phyloP scores from a whole-genome alignment of 108 stramenopile species.

The Bacterosira constricta region DNA sequence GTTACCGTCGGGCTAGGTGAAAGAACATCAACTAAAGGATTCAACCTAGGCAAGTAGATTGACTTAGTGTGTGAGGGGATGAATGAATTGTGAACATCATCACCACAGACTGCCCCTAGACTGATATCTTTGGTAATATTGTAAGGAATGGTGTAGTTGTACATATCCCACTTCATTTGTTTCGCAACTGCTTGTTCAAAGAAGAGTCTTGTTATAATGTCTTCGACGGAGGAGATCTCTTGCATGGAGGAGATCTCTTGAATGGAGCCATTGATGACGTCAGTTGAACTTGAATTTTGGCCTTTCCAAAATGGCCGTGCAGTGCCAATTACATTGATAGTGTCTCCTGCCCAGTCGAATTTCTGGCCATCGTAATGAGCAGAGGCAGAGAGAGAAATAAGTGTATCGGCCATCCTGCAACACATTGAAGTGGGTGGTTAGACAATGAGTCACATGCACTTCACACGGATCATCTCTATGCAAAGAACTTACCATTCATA shows the following conservation, averaged over 20 bases:
- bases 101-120: not conserved
- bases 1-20: too few relatives aligned
- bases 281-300: constrained; percentile 4
- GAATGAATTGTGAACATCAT: not conserved
- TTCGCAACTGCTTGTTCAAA: constrained; percentile 12
- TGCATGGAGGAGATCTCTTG: not conserved
- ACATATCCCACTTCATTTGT: constrained; percentile 1
- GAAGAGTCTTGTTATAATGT: too few relatives aligned
- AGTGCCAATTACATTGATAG: not conserved
- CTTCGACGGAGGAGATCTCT: not conserved
- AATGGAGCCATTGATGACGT: not conserved
- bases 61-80: constrained; percentile 9
- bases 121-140: not conserved
- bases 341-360: too few relatives aligned
- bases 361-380: too few relatives aligned
- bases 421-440: too few relatives aligned
- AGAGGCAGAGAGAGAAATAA: too few relatives aligned
- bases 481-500: not conserved
- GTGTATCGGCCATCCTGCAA: too few relatives aligned
- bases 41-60: too few relatives aligned
- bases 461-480: too few relatives aligned
- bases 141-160: not conserved
- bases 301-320: constrained; percentile 5
- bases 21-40: too few relatives aligned
- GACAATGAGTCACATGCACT: too few relatives aligned